Conservation (phyloP, 805 yeast species). For the Lachancea nothofagi region DNA sequence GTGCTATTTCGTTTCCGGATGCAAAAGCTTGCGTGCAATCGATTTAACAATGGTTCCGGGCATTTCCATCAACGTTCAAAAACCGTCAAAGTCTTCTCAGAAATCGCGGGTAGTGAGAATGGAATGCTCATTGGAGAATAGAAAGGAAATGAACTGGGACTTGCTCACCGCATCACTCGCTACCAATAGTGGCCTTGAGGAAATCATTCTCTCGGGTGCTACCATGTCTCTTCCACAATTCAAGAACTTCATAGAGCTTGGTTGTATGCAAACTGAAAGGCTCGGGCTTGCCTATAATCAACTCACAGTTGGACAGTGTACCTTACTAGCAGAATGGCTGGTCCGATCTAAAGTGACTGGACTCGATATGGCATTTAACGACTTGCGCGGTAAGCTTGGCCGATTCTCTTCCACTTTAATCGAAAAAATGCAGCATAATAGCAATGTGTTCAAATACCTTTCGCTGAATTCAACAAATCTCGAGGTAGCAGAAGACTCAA, state of each 20-base stretch:
- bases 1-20: conserved; percentile 70
- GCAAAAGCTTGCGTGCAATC: conserved; percentile 48
- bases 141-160: conserved; percentile 81
- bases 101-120: conserved; percentile 32
- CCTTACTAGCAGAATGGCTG: conserved; percentile 56
- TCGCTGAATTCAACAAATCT: conserved; percentile 67
- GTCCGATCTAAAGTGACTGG: conserved; percentile 48
- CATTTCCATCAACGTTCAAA: conserved; percentile 35
- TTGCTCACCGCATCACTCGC: conserved; percentile 69
- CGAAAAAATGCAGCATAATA: conserved; percentile 22
- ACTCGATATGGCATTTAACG: conserved; percentile 80
- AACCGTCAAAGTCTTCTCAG: conserved; percentile 33
- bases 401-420: conserved; percentile 26
- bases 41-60: conserved; percentile 53
- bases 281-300: conserved; percentile 80
- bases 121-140: conserved; percentile 35
- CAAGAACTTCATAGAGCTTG: conserved; percentile 55
- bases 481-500: conserved; percentile 41
- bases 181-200: conserved; percentile 74
- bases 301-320: conserved; percentile 51
- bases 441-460: conserved; percentile 39
- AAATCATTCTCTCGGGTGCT: conserved; percentile 77
- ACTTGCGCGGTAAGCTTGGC: conserved; percentile 39
- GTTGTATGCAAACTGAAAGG: conserved; percentile 49
- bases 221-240: conserved; percentile 53